Evolutionary conservation across 2,329 filamentous ascomycete species (phyloP), one percentile per base, ranked within the genome.

Genomic region (Talaromyces sp.): DNA sequence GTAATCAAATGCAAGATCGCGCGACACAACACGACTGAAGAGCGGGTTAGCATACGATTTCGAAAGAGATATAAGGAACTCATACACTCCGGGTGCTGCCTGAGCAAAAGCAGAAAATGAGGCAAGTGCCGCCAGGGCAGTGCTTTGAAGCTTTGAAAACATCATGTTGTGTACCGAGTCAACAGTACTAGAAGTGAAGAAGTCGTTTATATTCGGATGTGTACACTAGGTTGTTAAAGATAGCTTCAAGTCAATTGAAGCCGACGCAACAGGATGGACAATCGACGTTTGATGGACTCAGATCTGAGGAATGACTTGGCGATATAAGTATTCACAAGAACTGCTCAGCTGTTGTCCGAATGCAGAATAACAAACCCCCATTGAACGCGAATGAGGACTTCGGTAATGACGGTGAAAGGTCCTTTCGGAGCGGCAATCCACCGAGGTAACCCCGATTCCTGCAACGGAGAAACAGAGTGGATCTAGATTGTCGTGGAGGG

Each of bases 1-100:
- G 74, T 85, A 88, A 70, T 84, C 74, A 69, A 87, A 88, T 39
- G 80, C 74, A 17, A 80, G 72, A 15, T 63, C 68, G 43, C 73
- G 73, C 31, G 70, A 60, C 37, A 71, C 68, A 15, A 75, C 61
- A 33, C 67, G 70, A 61, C 75, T 78, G 39, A 35, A 60, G 4
- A 17, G 19, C 6, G 25, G 49, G 6, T 59, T 31, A 59, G 39
- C 33, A 15, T 33, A 22, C 35, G 19, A 22, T n/a, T 8, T 41
- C 10, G n/a, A 27, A 15, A 41, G 13, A 5, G 5, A 27, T 5
- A 57, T 8, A 25, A 31, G n/a, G 31, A 47, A 19, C 3, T 4
- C 54, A n/a, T 63, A 65, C 66, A 31, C 47, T 22, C 39, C 25
- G 19, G 65, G 60, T 10, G 54, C 47, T 62, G 66, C 66, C 50